These are phyloP conservation scores for Lactarius hatsudake DNA, from an alignment of 768 basidiomycete genomes.

Conservation along the genomic window DNA sequence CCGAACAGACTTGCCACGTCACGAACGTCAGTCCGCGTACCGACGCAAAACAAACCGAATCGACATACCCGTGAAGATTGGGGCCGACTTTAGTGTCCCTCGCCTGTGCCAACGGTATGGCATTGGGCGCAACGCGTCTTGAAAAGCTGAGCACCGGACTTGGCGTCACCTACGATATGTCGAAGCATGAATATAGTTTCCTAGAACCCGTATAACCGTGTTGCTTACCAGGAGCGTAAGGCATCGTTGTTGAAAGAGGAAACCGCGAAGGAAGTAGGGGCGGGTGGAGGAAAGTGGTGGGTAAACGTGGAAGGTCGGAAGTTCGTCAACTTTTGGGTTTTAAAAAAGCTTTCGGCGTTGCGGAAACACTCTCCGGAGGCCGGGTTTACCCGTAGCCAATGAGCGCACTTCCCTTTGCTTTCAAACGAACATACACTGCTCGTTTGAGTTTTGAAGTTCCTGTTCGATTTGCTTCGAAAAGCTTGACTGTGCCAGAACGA, in stretches of 20 bases:
- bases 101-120: constrained; percentile 79
- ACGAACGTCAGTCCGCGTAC: constrained; percentile 12
- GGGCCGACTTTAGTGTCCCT: constrained; percentile 90
- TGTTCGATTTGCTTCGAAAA: too few relatives aligned
- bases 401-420: neutral
- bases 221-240: constrained; percentile 43
- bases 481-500: too few relatives aligned
- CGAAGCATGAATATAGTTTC: neutral
- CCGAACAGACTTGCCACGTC: constrained; percentile 61
- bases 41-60: neutral
- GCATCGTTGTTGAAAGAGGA: constrained; percentile 36
- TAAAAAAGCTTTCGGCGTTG: constrained; percentile 5
- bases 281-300: neutral
- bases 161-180: constrained; percentile 62
- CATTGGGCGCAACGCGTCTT: constrained; percentile 95
- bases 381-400: constrained; percentile 22
- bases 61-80: constrained; percentile 84
- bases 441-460: too few relatives aligned
- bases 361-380: neutral
- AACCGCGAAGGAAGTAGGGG: neutral
- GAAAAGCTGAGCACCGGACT: constrained; percentile 92
- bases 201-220: neutral
- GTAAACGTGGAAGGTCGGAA: neutral
- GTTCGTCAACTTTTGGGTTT: neutral
- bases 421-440: too few relatives aligned